phyloP scores from a whole-genome alignment of 306 rosid genomes.

The Vigna trinervia region DNA sequence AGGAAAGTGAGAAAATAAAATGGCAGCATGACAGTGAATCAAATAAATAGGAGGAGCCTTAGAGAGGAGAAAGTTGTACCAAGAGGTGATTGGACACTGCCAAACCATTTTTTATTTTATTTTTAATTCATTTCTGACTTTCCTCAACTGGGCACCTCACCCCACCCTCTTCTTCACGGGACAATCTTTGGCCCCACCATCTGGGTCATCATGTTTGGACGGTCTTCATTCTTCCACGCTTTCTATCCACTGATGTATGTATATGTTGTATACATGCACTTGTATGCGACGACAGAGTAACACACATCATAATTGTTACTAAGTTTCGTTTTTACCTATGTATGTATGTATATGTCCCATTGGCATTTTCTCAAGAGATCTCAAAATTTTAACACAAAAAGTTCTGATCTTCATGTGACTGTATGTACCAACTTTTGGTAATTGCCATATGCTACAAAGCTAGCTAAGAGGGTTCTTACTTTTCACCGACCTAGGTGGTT shows the following conservation, averaged over 20 bases:
- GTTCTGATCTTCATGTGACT: slow-evolving; percentile 1
- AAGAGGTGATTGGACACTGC: slow-evolving; percentile 49
- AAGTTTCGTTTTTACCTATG: slow-evolving; percentile 42
- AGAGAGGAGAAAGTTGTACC: slow-evolving; percentile 52
- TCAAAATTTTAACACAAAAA: background rate
- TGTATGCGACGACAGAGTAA: slow-evolving; percentile 28
- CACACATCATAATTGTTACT: background rate
- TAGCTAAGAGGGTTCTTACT: slow-evolving; percentile 40
- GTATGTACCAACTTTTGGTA: slow-evolving; percentile 11
- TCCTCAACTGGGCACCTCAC: slow-evolving; percentile 33
- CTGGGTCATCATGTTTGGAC: slow-evolving; percentile 46
- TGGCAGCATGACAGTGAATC: slow-evolving; percentile 72
- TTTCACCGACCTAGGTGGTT: slow-evolving; percentile 44
- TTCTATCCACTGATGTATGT: slow-evolving; percentile 16
- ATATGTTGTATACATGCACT: background rate
- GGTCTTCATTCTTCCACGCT: slow-evolving; percentile 46
- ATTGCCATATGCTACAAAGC: slow-evolving; percentile 30
- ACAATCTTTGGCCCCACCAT: slow-evolving; percentile 43
- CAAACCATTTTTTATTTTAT: background rate
- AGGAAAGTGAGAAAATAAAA: slow-evolving; percentile 66
- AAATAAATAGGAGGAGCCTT: slow-evolving; percentile 66
- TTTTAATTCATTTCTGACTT: slow-evolving; percentile 39
- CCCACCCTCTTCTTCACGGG: slow-evolving; percentile 42
- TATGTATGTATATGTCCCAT: background rate
- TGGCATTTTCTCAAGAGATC: slow-evolving; percentile 12